A percentile compares a stretch with the other conserved stretches of the same genome.
Conservation (phyloP, 495 filamentous ascomycete genomes). For the Immersiella caudata region DNA sequence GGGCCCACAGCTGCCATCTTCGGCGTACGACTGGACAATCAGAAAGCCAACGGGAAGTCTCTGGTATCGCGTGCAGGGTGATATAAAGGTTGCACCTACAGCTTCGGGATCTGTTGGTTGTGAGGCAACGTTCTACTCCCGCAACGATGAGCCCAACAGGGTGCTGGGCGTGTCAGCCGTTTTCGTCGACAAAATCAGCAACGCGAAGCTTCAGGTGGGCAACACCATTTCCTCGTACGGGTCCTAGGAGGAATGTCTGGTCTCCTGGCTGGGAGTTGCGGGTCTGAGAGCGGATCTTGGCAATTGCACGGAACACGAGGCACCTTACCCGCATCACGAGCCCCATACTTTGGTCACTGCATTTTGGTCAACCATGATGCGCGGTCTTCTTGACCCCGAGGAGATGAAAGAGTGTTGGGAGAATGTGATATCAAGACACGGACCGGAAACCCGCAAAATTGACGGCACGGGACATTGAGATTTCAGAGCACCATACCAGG, state of each 20-base stretch:
- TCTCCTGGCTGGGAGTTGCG: not conserved
- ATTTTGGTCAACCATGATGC: not conserved
- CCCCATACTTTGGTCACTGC: not conserved
- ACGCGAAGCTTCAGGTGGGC: not conserved
- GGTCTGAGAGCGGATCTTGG: not conserved
- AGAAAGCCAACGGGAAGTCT: not conserved
- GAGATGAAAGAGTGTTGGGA: not conserved
- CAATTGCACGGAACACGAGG: not conserved
- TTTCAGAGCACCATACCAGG: not conserved
- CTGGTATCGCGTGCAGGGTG: not conserved
- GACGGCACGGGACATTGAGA: not conserved
- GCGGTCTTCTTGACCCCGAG: not conserved
- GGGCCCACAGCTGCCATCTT: not conserved
- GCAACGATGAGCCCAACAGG: not conserved
- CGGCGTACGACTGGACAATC: conserved; percentile 16
- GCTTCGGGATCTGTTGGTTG: not conserved
- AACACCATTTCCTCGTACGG: not conserved
- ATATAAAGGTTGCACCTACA: not conserved
- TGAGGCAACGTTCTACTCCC: not conserved
- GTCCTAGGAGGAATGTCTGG: not conserved
- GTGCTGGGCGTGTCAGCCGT: not conserved
- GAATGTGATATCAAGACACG: not conserved
- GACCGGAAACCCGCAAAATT: not conserved
- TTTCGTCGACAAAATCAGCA: not conserved
- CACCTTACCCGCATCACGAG: not conserved